Base-by-base conservation (phyloP, 495 filamentous ascomycete genomes). In the Tuber melanosporum region DNA sequence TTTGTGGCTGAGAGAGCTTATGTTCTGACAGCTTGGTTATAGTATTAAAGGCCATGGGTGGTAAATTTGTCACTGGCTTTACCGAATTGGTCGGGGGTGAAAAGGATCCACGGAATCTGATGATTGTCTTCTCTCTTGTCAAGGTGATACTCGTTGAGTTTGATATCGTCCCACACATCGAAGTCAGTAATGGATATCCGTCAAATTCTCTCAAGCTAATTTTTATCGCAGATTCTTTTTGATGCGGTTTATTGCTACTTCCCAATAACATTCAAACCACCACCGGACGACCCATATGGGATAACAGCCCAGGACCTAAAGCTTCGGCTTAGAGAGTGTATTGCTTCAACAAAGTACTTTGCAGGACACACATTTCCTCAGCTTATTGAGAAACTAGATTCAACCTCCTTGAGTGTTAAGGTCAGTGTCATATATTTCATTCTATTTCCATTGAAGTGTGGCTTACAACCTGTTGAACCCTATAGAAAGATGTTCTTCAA, bases 241-340 rank as follows among this genome's bases (percentile, higher is more conserved):
- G 91, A 93, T 77, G 86, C 91, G 6, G 90, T 91, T 22, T 93
- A 92, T 82, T 92, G 92, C 77, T 93, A 93, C 83, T 93, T 93
- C 81, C 91, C 91, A 0, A 93, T 93, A 74, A 92, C 91, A 0
- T 93, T 93, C 83, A 87, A 88, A 78, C 91, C 91, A 36, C 91
- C 91, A 0, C 91, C 91, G 14, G 90, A 92, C 75, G 91, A 93
- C 80, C 91, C 91, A 7, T 93, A 92, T 70, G 89, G 90, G 8
- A 92, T 93, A 75, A 92, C 91, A 43, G 88, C 91, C 7, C 91
- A 93, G 83, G 89, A 93, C 77, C 83, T 93, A 71, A 93, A 93
- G 77, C 86, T 86, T 62, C 87, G 91, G 36, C 84, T 93, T n/a
- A 87, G 91, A 74, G 88, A 89, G 66, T 93, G 91, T 79, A 91